These are phyloP conservation scores for Chaetothyriales sp. DNA, from an alignment of 2,329 filamentous ascomycete species.

Conservation along the genomic window DNA sequence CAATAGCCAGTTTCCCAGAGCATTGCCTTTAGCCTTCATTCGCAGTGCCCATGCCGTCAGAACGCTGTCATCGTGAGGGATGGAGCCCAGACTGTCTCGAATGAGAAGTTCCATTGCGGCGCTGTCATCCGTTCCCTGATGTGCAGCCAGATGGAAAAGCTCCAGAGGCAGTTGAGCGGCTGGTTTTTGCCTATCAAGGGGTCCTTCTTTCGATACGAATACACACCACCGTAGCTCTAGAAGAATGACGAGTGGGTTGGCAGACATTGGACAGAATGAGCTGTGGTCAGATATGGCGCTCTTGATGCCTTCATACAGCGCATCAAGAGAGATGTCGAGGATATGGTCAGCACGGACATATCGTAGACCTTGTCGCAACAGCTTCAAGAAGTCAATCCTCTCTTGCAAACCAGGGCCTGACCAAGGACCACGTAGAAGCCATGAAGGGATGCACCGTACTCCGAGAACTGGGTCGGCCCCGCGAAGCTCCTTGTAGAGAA, in stretches of 20 bases:
- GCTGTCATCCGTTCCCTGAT: not conserved
- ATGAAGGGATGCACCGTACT: not conserved
- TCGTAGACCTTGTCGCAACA: conserved; percentile 23
- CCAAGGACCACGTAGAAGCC: conserved; percentile 3
- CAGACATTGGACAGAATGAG: conserved; percentile 21
- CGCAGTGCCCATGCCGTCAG: conserved; percentile 12
- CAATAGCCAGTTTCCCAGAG: conserved; percentile 8
- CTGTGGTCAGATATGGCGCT: conserved; percentile 24
- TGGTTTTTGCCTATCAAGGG: not conserved
- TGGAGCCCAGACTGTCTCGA: conserved; percentile 6
- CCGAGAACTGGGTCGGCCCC: not conserved
- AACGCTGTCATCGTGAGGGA: conserved; percentile 10
- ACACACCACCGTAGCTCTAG: conserved; percentile 19
- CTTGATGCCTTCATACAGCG: conserved; percentile 28
- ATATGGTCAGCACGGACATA: conserved; percentile 12
- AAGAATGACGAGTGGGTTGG: conserved; percentile 32
- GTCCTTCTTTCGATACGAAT: not conserved
- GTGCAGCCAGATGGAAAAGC: conserved; percentile 12
- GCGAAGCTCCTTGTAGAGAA: not conserved
- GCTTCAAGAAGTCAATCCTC: conserved; percentile 24
- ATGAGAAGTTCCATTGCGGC: conserved; percentile 8
- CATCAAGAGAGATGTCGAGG: conserved; percentile 21
- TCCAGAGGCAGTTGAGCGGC: conserved; percentile 7
- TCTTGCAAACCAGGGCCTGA: conserved; percentile 15
- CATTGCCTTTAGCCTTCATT: not conserved